Evolutionary conservation across 2,329 filamentous ascomycete genomes (phyloP), one percentile per base, ranked within the genome.

Genomic region (Fusarium sp.): DNA sequence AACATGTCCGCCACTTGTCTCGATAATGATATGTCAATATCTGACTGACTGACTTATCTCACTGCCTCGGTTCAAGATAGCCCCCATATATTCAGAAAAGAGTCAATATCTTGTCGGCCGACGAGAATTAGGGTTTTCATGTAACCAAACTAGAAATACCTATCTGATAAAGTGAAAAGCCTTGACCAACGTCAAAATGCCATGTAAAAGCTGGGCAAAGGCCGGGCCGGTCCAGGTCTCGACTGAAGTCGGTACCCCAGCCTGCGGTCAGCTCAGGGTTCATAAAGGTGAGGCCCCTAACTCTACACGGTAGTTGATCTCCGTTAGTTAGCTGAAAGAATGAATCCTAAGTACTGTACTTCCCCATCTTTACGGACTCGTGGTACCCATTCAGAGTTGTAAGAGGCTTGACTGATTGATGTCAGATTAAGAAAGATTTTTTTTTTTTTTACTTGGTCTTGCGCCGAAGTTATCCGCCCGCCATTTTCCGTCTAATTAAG

Each of bases 251-350:
- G 48, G 48, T 65, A 49, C 57, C 58, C 46, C 47, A 63, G 53
- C 37, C 37, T 14, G 30, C 41, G 18, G 45, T 52, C 53, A 46
- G 57, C 53, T 57, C 48, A 44, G 59, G 40, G 53, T 41, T 37
- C 44, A 37, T 37, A 14, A 27, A 24, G 37, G 18, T 24, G 34
- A 53, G 24, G 41, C 30, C 51, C 46, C 44, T 69, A 53, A 55
- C 67, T 61, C 41, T 48, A 52, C 27, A 70, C 42, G 49, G 51
- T 20, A 59, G 53, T 55, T 41, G 41, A 59, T 37, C 53, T 53
- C 62, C 46, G 67, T 68, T 64, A 63, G 67, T 68, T 64, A 59
- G 54, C 62, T 70, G 46, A 48, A 48, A 45, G 42, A 37, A 46
- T 30, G 44, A 52, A 67, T 49, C 57, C 48, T 40, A 32, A 37